These are phyloP conservation scores for Claviceps africana DNA, from an alignment of 2,329 filamentous ascomycete genomes.

Conservation along the genomic window DNA sequence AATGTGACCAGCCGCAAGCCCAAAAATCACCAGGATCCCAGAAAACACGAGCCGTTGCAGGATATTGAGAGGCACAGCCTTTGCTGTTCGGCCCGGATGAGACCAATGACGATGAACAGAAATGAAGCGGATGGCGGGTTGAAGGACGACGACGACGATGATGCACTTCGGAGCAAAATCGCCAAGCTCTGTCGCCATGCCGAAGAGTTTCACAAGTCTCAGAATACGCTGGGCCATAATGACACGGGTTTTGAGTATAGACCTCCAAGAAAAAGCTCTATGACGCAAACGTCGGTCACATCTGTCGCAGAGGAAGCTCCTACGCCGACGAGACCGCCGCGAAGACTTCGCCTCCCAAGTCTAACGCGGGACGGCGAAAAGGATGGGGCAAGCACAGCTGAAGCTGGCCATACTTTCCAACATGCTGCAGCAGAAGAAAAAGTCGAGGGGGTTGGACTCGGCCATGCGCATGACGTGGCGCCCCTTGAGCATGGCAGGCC, in stretches of 20 bases:
- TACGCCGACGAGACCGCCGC: conserved; percentile 1
- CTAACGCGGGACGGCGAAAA: not conserved
- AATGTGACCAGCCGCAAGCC: conserved; percentile 8
- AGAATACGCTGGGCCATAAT: conserved; percentile 22
- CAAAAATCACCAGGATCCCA: conserved; percentile 14
- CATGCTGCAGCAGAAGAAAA: not conserved
- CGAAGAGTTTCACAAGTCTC: conserved; percentile 19
- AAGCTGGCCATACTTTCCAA: not conserved
- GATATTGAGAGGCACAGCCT: conserved; percentile 16
- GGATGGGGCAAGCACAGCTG: not conserved
- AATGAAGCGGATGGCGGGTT: conserved; percentile 5
- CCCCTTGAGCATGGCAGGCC: not conserved
- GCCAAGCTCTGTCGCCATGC: conserved; percentile 20
- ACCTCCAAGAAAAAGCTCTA: conserved; percentile 3
- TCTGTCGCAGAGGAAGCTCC: not conserved
- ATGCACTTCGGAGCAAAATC: conserved; percentile 12
- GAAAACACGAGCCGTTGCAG: not conserved
- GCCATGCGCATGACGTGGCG: not conserved
- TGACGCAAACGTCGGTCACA: not conserved
- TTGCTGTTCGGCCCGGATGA: conserved; percentile 13
- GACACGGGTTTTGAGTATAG: conserved; percentile 7
- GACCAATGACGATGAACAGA: not conserved
- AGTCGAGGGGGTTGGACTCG: not conserved
- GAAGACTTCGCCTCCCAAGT: not conserved
- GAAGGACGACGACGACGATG: conserved; percentile 7